phyloP scores from a whole-genome alignment of 2,329 filamentous ascomycete species.

The Claviceps sorghi region DNA sequence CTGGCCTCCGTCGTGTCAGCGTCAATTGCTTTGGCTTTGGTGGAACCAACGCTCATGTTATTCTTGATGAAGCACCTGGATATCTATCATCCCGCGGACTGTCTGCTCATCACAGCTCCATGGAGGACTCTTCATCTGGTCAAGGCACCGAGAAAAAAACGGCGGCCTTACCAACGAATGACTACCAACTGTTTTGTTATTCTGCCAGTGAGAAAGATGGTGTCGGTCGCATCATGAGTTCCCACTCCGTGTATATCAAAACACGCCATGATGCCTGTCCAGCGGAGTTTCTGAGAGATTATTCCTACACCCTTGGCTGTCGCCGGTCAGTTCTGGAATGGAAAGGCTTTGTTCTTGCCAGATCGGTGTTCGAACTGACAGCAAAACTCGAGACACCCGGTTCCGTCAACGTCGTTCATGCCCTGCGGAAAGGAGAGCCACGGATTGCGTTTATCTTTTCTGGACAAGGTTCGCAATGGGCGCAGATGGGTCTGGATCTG shows the following conservation, averaged over 20 bases:
- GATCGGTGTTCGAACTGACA: constrained; percentile 19
- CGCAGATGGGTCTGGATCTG: constrained; percentile 27
- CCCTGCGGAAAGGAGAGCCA: constrained; percentile 13
- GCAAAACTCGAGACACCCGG: constrained; percentile 13
- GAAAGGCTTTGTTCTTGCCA: constrained; percentile 25
- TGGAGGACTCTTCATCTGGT: not conserved
- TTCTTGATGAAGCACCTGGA: constrained; percentile 32
- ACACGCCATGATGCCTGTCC: constrained; percentile 4
- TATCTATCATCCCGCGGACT: constrained; percentile 24
- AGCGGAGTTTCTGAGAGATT: constrained; percentile 19
- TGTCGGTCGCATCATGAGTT: constrained; percentile 20
- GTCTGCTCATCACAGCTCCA: constrained; percentile 22
- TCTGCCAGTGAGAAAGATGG: constrained; percentile 30
- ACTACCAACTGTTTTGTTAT: constrained; percentile 25
- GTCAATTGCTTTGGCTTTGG: constrained; percentile 46
- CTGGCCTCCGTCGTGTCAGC: constrained; percentile 32
- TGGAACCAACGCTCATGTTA: constrained; percentile 40
- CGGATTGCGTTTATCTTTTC: constrained; percentile 28
- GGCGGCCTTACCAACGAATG: not conserved
- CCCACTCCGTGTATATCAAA: constrained; percentile 20
- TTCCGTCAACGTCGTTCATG: constrained; percentile 11
- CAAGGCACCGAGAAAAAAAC: not conserved
- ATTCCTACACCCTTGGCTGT: constrained; percentile 31
- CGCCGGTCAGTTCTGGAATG: constrained; percentile 31
- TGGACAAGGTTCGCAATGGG: constrained; percentile 29